A percentile compares a stretch with the other conserved stretches of the same genome.
Conservation (phyloP, 2,329 filamentous ascomycete genomes). For the Epichloe typhina region DNA sequence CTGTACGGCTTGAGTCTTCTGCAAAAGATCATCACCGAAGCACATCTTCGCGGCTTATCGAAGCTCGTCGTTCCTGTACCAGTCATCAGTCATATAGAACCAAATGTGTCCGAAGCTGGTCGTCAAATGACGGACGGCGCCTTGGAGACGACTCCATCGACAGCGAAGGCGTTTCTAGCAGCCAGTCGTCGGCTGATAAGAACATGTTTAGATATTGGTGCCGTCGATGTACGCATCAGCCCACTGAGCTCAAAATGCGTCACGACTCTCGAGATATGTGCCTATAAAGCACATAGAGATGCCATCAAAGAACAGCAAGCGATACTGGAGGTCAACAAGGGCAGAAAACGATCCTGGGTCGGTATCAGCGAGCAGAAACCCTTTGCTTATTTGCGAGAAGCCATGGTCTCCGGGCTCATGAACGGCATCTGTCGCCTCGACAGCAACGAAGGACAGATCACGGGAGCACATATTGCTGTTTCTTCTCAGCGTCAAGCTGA, state of each 20-base stretch:
- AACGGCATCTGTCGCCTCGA: conserved; percentile 68
- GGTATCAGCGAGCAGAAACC: conserved; percentile 74
- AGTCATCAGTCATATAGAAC: conserved; percentile 30
- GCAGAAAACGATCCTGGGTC: conserved; percentile 83
- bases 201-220: conserved; percentile 72
- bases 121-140: conserved; percentile 25
- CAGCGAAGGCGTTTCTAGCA: conserved; percentile 14
- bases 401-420: conserved; percentile 88
- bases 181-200: conserved; percentile 37
- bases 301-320: conserved; percentile 60
- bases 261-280: conserved; percentile 66
- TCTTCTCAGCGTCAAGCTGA: conserved; percentile 48
- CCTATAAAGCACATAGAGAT: conserved; percentile 69
- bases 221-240: conserved; percentile 71
- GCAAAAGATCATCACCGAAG: conserved; percentile 44
- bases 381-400: conserved; percentile 79
- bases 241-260: conserved; percentile 64
- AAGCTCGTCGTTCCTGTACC: conserved; percentile 45
- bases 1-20: conserved; percentile 42
- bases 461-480: conserved; percentile 54
- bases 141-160: conserved; percentile 21
- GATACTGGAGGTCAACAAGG: conserved; percentile 57
- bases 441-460: conserved; percentile 48
- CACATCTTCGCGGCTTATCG: conserved; percentile 40
- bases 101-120: conserved; percentile 13